Base-by-base conservation (phyloP, 805 yeast genomes). In the Schwanniomyces polymorphus region DNA sequence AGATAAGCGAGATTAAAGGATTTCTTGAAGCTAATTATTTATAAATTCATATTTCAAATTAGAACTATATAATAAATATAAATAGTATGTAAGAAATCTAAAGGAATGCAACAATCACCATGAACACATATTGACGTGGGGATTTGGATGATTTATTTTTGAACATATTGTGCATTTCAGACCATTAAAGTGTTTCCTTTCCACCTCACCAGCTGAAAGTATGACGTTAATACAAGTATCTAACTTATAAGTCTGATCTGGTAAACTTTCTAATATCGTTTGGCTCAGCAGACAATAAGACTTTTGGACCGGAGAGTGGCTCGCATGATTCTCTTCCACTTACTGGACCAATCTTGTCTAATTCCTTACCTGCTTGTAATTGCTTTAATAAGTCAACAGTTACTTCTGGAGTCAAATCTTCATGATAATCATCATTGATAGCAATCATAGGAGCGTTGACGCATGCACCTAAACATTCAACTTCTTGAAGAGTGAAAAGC, bases 391-490 rank as follows among this genome's bases (percentile, higher is more conserved):
- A 65, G 50, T 77, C 75, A 29, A 79, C 77, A 25, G 86, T 80
- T 40, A 79, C 77, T 53, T 85, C 86, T 21, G 83, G 76, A 29
- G 91, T 85, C 68, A 88, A 77, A 67, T 88, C 96, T 71, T 88
- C 96, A 61, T 77, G 85, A 70, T 74, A 88, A 63, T 86, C 91
- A 68, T 88, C 96, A 67, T 87, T 88, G 44, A 88, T 72, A 51
- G 88, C 95, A 46, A 89, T 74, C 89, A 88, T 88, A 45, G 96
- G 96, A 7, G 88, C 96, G 66, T 88, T 88, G 43, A 88, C 91
- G 76, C 96, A 88, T 3, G 96, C 96, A 48, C 96, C 96, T 43
- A 88, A 80, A 70, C 96, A 88, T 71, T 88, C 96, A 52, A 88
- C 96, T 67, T 88, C 96, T 59, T 87, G 88, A 52, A 88, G 71